phyloP scores from a whole-genome alignment of 768 basidiomycete genomes.

The Leccinum fibrillosum region DNA sequence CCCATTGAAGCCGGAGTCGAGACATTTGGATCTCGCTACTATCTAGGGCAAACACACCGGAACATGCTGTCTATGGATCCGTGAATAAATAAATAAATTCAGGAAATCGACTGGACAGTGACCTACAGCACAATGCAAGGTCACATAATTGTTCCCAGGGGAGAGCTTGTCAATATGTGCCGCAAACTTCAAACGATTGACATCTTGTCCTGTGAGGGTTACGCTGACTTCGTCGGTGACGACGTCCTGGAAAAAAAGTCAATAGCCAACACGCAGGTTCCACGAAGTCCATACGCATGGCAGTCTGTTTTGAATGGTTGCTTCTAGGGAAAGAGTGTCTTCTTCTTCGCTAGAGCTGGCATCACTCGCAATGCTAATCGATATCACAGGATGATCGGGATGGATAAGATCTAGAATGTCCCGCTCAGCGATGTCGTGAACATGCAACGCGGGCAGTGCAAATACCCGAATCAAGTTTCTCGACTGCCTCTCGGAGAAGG shows the following conservation, averaged over 20 bases:
- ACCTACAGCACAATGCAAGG: slow-evolving; percentile 72
- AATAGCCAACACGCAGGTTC: slow-evolving; percentile 1
- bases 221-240: slow-evolving; percentile 60
- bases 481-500: slow-evolving; percentile 46
- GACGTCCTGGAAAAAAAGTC: slow-evolving; percentile 45
- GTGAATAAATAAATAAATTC: neutral
- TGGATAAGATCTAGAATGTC: slow-evolving; percentile 56
- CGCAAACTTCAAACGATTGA: slow-evolving; percentile 58
- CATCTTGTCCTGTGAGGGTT: slow-evolving; percentile 58
- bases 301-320: slow-evolving; percentile 61
- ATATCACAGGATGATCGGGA: slow-evolving; percentile 67
- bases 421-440: slow-evolving; percentile 9
- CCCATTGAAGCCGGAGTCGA: slow-evolving; percentile 65
- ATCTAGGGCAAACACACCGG: slow-evolving; percentile 68
- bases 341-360: slow-evolving; percentile 54
- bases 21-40: slow-evolving; percentile 64
- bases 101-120: neutral
- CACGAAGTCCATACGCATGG: slow-evolving; percentile 63
- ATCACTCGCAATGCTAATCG: slow-evolving; percentile 44
- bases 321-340: slow-evolving; percentile 63
- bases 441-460: slow-evolving; percentile 1
- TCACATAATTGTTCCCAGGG: slow-evolving; percentile 57
- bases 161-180: slow-evolving; percentile 40
- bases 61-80: slow-evolving; percentile 50
- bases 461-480: slow-evolving; percentile 54